Evolutionary conservation across 2,329 filamentous ascomycete genomes (phyloP), one percentile per base, ranked within the genome.

Genomic region (Xylariales sp.): DNA sequence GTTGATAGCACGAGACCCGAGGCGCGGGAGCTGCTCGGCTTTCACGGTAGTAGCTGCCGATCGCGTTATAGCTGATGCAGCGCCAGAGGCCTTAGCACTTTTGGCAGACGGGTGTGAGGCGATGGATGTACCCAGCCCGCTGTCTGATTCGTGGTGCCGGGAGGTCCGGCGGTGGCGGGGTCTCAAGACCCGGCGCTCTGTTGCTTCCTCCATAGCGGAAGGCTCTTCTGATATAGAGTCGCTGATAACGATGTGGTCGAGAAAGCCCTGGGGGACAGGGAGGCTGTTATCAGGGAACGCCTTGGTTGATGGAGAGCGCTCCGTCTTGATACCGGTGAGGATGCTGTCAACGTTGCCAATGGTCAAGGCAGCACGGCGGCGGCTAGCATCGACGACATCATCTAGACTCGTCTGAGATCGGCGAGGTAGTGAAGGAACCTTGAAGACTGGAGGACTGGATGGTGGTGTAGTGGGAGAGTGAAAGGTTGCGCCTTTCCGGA

Each of bases 81-180:
- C 60, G 14, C 62, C 56, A 46, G 66, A 66, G 28, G 47, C 25
- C 51, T 67, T 70, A 43, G 54, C 42, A 21, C 73, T 47, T 40
- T 58, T 70, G 48, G 66, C 59, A 57, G 78, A 74, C 47, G 77
- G 70, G 40, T 66, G 68, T 23, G 78, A 85, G 43, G 72, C 76
- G 53, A 95, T 73, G 29, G 89, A 95, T 29, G 88, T 85, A 37
- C 90, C 90, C 46, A 96, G 71, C 38, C 88, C 90, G 59, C 89
- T 95, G 66, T 96, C 90, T 13, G 88, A 93, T 42, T 78, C 77
- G 63, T 89, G 83, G 54, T 81, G 76, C 55, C 81, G 74, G 29
- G 70, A 71, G 43, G 68, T 66, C 55, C 79, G 74, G 41, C 72
- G 72, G 35, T 65, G 67, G 42, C 74, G 74, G 46, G 74, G 71